Evolutionary conservation across 2,329 filamentous ascomycete genomes (phyloP), one percentile per base, ranked within the genome.

Genomic region (Monosporascus sp.): DNA sequence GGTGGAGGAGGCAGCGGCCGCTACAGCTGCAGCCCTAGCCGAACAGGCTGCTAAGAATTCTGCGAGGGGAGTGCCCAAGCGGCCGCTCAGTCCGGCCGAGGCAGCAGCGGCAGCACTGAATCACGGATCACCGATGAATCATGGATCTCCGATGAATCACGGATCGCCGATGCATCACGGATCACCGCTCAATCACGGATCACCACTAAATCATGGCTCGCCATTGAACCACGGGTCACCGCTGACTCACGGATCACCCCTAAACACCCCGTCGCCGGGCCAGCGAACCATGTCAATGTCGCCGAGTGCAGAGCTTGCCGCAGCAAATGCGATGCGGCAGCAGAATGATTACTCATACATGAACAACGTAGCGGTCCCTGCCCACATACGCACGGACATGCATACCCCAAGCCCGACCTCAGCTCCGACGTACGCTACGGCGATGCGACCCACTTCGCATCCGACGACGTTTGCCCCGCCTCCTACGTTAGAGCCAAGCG

Each of bases 1-100:
- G 0, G 89, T 97, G 17, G 93, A 97, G 70, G 93, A 97, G 70
- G 90, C 93, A 8, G 91, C 91, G 2, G 89, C 86, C 3, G 90
- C 91, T 5, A 96, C 91, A 0, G 91, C 90, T 36, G 91, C 91
- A 43, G 92, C 89, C 50, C 77, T 97, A 60, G 89, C 91, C 2
- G 75, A 75, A 9, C 65, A 64, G 49, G 61, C 62, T 9, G 60
- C 49, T 24, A 65, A 60, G 47, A 54, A 56, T 14, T 39, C 46
- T 14, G 41, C 47, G 17, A 49, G 37, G 20, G 43, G 43, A 0
- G 43, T 46, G 22, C 43, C 43, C 71, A 74, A 41, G 74, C 72
- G 50, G 65, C 67, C 18, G 65, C 63, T 46, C 17, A 75, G 71
- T 56, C 71, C 59, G 18, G 59, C 61, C 11, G 56, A 70, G 43